Evolutionary conservation across 2,329 filamentous ascomycete species (phyloP), one percentile per base, ranked within the genome.

Genomic region (Trichoderma sp.): DNA sequence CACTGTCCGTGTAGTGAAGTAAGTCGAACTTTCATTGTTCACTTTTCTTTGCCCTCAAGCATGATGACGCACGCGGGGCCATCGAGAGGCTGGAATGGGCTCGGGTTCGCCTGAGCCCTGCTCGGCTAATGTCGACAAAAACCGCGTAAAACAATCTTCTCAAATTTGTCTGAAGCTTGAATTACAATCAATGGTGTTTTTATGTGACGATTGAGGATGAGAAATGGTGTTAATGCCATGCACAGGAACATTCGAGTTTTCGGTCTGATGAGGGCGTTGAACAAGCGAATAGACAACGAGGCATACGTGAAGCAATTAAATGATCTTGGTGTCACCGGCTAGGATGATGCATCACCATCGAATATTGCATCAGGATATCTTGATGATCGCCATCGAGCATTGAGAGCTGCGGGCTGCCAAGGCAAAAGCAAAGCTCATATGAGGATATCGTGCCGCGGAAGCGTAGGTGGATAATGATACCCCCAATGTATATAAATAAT

Each of bases 81-180:
- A 87, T 84, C 85, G 79, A 79, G 68, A 71, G 47, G 71, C 53
- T 62, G 30, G 30, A 62, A 47, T 9, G 26, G n/a, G 11, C 28
- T 28, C 34, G 70, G 73, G 75, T 71, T 71, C 72, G 73, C 75
- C 71, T 71, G 72, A 74, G 68, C 77, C 74, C 78, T 67, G 61
- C 26, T 77, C 73, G 77, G 76, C 75, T 78, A 73, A 81, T 90
- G 88, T 82, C 86, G 89, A 88, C 81, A 87, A 87, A 82, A 85
- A 88, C 89, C 90, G 89, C 88, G 84, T 83, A 84, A 81, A 74
- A 79, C 81, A 83, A 90, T 91, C 89, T 91, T 91, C 89, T 91
- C 89, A 88, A 86, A 79, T 73, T 30, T 78, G 84, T 80, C 89
- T 87, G 89, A 88, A 89, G 30, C 30, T 53, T 53, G 57, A 1